phyloP scores from a whole-genome alignment of 208 protist genomes.

The Herpetomonas samuelpessoai region DNA sequence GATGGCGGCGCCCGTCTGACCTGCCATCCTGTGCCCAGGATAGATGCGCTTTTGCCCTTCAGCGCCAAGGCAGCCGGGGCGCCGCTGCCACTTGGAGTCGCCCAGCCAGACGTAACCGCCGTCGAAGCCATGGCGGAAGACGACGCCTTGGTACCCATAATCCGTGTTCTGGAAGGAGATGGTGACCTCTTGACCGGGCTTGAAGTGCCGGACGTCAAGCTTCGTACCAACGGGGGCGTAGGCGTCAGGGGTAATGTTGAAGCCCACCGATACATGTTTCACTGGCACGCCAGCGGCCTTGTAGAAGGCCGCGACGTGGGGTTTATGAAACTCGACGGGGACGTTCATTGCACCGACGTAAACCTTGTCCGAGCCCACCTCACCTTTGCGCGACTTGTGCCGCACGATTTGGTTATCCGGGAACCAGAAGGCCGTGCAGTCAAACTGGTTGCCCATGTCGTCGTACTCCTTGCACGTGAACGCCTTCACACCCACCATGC shows the following conservation, averaged over 20 bases:
- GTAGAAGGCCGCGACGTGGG: slow-evolving; percentile 87
- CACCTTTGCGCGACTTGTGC: slow-evolving; percentile 74
- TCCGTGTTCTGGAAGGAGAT: slow-evolving; percentile 92
- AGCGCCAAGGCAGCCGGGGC: slow-evolving; percentile 87
- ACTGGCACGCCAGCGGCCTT: slow-evolving; percentile 87
- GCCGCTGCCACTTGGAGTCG: slow-evolving; percentile 91
- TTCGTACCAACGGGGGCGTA: slow-evolving; percentile 92
- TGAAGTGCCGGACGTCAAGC: slow-evolving; percentile 93
- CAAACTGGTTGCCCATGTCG: slow-evolving; percentile 91
- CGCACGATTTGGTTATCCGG: slow-evolving; percentile 92
- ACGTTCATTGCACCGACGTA: slow-evolving; percentile 92
- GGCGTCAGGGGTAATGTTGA: slow-evolving; percentile 87
- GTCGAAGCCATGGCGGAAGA: slow-evolving; percentile 93
- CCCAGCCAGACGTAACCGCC: slow-evolving; percentile 92
- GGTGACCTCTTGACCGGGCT: slow-evolving; percentile 91
- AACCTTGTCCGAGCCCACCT: slow-evolving; percentile 82
- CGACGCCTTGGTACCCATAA: slow-evolving; percentile 91
- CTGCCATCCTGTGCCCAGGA: slow-evolving; percentile 89
- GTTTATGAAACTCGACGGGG: slow-evolving; percentile 90
- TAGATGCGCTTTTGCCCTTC: slow-evolving; percentile 91
- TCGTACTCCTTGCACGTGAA: slow-evolving; percentile 93
- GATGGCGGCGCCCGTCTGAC: slow-evolving; percentile 84
- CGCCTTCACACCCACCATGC: slow-evolving; percentile 89
- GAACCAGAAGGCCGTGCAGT: slow-evolving; percentile 93
- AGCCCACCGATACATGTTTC: slow-evolving; percentile 86